Conservation (phyloP, 345 rosid genomes). For the Dipteronia sinensis region DNA sequence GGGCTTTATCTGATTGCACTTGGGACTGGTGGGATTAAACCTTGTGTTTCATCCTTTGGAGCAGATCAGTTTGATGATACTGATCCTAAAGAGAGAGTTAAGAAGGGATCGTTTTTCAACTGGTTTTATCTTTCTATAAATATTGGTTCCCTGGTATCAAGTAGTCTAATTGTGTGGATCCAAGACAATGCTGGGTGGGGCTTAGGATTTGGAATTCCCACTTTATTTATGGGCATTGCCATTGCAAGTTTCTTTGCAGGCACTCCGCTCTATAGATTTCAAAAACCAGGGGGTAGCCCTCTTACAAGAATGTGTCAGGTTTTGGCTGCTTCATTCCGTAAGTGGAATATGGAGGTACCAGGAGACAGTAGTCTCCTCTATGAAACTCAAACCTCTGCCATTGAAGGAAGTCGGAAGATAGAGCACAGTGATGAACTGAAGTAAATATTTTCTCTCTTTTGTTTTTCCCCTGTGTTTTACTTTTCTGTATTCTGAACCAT, state of each 20-base stretch:
- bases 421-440: conserved; percentile 69
- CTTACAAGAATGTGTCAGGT: conserved; percentile 84
- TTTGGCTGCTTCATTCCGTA: conserved; percentile 71
- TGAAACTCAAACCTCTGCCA: conserved; percentile 67
- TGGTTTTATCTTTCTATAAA: conserved; percentile 95
- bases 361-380: conserved; percentile 60
- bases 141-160: conserved; percentile 85
- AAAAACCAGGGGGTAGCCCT: conserved; percentile 94
- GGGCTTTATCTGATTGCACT: conserved; percentile 93
- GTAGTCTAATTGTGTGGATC: conserved; percentile 84
- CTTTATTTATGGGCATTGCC: conserved; percentile 87
- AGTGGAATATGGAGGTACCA: conserved; percentile 61
- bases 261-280: conserved; percentile 87
- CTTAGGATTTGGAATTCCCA: conserved; percentile 91
- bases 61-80: conserved; percentile 97
- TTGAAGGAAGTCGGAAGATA: conserved; percentile 80
- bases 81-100: conserved; percentile 70
- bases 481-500: conserved; percentile 10
- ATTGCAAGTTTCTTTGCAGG: conserved; percentile 88
- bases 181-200: conserved; percentile 99
- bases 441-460: conserved; percentile 34
- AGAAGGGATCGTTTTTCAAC: conserved; percentile 90
- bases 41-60: conserved; percentile 93
- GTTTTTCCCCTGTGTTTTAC: conserved; percentile 5
- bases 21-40: conserved; percentile 98